A percentile compares a stretch with the other conserved stretches of the same genome.
Conservation (phyloP, 768 basidiomycete species). For the Leccinellum rugosiceps region DNA sequence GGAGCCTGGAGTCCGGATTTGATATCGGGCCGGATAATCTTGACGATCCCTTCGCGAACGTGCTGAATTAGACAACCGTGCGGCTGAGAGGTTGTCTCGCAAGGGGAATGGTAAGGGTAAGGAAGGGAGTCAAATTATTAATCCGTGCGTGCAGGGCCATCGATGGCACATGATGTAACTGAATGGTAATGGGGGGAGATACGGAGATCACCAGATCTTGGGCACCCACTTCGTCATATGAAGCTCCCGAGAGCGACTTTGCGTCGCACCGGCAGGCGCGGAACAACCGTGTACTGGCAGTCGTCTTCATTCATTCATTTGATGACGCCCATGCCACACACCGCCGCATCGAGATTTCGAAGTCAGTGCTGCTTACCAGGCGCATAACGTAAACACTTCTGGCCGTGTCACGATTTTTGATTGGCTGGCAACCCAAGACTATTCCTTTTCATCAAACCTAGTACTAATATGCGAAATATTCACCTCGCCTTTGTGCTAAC, state of each 20-base stretch:
- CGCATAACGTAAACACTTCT: not conserved
- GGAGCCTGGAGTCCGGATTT: not conserved
- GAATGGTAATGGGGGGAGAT: slow-evolving; percentile 10
- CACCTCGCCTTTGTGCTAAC: not conserved
- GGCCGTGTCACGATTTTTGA: not conserved
- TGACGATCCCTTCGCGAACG: slow-evolving; percentile 34
- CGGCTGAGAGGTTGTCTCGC: slow-evolving; percentile 13
- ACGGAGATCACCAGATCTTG: slow-evolving; percentile 18
- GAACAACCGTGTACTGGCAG: slow-evolving; percentile 18
- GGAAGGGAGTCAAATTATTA: slow-evolving; percentile 18
- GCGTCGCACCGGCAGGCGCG: slow-evolving; percentile 25
- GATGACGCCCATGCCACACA: not conserved
- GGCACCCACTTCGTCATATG: slow-evolving; percentile 5
- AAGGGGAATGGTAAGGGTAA: slow-evolving; percentile 1
- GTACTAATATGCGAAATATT: not conserved
- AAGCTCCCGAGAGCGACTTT: slow-evolving; percentile 7
- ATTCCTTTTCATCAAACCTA: not conserved
- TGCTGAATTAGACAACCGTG: slow-evolving; percentile 16
- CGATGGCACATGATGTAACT: slow-evolving; percentile 19
- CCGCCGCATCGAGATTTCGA: slow-evolving; percentile 19
- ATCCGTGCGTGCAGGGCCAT: slow-evolving; percentile 20
- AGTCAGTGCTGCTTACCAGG: slow-evolving; percentile 6
- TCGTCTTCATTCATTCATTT: slow-evolving; percentile 23
- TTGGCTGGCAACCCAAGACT: not conserved
- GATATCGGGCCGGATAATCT: slow-evolving; percentile 26